Conservation (phyloP, 78 protist species). For the Dictyostelium purpureum region DNA sequence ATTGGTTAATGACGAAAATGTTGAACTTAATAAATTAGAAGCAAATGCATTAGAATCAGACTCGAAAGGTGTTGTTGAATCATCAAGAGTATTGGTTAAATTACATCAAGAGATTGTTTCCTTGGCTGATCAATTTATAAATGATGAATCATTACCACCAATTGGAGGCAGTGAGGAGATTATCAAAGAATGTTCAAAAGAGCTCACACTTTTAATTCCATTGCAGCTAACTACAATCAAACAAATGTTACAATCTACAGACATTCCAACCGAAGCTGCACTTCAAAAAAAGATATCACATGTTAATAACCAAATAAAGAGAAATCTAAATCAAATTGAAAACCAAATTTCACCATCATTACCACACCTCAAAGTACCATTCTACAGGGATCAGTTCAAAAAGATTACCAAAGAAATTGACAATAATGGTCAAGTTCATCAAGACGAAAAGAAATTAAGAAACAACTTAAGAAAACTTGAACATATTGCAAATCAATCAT, state of each 20-base stretch:
- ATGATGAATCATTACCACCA: not conserved
- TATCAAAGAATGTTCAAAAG: slow-evolving; percentile 22
- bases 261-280: not conserved
- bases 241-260: slow-evolving; percentile 24
- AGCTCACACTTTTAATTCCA: slow-evolving; percentile 38
- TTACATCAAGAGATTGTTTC: slow-evolving; percentile 39
- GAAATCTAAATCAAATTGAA: slow-evolving; percentile 14
- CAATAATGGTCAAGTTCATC: not conserved
- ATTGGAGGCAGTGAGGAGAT: not conserved
- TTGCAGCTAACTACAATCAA: slow-evolving; percentile 26
- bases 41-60: slow-evolving; percentile 14
- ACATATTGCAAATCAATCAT: not conserved
- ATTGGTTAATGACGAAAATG: slow-evolving; percentile 12
- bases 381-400: not conserved
- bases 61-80: slow-evolving; percentile 38
- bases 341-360: not conserved
- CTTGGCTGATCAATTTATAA: not conserved
- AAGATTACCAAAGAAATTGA: not conserved
- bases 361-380: not conserved
- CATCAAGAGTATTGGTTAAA: slow-evolving; percentile 40
- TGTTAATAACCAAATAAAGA: slow-evolving; percentile 17
- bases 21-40: slow-evolving; percentile 1
- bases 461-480: not conserved
- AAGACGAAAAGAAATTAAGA: not conserved
- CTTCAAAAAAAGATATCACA: not conserved